Evolutionary conservation across 176 grass and related monocot species (phyloP), one percentile per base, ranked within the genome.

Genomic region (Alopecurus myosuroides): DNA sequence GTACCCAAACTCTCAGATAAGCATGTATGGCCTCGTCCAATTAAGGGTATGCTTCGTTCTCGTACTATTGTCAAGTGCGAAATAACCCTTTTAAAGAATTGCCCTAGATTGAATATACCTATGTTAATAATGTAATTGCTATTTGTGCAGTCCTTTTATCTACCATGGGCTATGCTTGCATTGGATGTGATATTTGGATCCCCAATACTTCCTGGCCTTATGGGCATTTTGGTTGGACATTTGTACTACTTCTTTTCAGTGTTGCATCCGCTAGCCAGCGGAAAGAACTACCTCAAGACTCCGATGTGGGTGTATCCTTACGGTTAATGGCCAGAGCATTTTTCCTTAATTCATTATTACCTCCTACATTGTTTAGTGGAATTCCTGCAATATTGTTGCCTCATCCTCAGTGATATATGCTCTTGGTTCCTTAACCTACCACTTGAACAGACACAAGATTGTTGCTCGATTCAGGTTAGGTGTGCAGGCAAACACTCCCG

Each of bases 301-400:
- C 97, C 94, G 1, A 76, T 88, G 46, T 99, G 93, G 91, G 86
- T 99, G 92, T 99, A 97, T 99, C 94, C 94, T 99, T 92, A 85
- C 1, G 6, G 72, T 77, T 90, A 44, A 78, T 80, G 26, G 3
- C n/a, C 25, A 52, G 85, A 84, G 39, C 52, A 75, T 70, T 89
- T 88, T 58, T 39, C 34, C 34, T 45, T 34, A 62, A n/a, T 84
- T 84, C 75, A 57, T 10, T 28, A 17, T 81, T 87, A 72, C 22
- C 29, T 57, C 5, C 23, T 49, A 72, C 11, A 56, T 79, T 84
- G 36, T 23, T 69, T 53, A 70, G 4, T 55, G 36, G 39, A 74
- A 33, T 73, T 53, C 31, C 0, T 69, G 20, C 39, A 13, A 49
- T 44, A 79, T 92, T 62, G 6, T 41, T 45, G 46, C n/a, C 29